Conservation (phyloP, 352 stramenopile species). For the Pythium periplocum region DNA sequence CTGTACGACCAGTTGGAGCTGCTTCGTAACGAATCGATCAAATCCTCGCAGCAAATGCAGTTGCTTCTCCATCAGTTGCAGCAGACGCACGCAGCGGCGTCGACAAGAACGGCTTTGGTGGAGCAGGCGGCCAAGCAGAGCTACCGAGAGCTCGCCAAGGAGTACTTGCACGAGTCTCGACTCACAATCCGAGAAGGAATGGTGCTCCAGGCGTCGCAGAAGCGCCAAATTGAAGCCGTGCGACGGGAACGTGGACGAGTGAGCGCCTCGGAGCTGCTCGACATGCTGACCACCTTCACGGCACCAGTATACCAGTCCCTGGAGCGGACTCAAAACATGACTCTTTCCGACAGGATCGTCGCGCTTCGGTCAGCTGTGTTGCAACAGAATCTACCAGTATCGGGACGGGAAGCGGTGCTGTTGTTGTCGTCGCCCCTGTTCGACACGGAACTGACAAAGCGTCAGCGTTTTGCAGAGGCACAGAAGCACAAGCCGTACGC, state of each 20-base stretch:
- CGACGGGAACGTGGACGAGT: not conserved
- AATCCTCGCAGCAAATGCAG: constrained; percentile 10
- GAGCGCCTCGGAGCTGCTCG: not conserved
- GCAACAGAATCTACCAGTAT: not conserved
- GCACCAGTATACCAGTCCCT: not conserved
- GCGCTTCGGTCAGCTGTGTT: not conserved
- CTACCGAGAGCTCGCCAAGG: constrained; percentile 20
- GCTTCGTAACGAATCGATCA: constrained; percentile 8
- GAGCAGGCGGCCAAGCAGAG: constrained; percentile 20
- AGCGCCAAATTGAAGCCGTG: constrained; percentile 16
- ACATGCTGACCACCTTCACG: not conserved
- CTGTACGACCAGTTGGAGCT: constrained; percentile 7
- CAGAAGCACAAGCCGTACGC: not conserved
- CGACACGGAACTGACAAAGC: not conserved
- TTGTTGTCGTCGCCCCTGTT: not conserved
- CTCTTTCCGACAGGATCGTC: not conserved
- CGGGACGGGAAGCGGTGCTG: not conserved
- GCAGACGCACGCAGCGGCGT: constrained; percentile 11
- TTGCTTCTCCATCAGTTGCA: constrained; percentile 19
- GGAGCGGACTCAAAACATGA: not conserved
- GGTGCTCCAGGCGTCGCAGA: constrained; percentile 18
- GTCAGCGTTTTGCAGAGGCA: not conserved
- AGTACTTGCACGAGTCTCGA: constrained; percentile 11
- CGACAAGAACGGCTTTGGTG: constrained; percentile 15
- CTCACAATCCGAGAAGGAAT: constrained; percentile 25